Percentiles rank a stretch among this genome's conserved stretches.
Conservation (phyloP, 306 rosid species). For the Vigna angularis region DNA sequence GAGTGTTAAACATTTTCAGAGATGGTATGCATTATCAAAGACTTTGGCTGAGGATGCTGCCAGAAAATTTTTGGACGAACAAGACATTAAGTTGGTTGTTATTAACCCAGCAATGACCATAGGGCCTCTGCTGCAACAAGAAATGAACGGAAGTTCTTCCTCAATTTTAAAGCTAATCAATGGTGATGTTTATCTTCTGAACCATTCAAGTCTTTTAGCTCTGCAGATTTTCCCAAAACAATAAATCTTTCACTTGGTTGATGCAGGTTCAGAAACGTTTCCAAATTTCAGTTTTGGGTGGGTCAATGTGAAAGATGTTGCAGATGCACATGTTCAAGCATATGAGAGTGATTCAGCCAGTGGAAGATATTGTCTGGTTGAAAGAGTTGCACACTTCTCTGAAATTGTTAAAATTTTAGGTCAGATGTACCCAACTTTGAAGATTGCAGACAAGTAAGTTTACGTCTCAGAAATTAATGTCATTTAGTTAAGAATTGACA, state of each 20-base stretch:
- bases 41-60: constrained; percentile 37
- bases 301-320: constrained; percentile 83
- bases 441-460: constrained; percentile 70
- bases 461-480: not conserved
- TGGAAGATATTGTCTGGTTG: constrained; percentile 78
- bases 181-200: constrained; percentile 50
- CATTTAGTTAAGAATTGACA: too few relatives aligned
- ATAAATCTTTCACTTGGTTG: not conserved
- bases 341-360: constrained; percentile 73
- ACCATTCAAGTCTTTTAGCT: not conserved
- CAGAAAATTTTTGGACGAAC: not conserved
- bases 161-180: constrained; percentile 57
- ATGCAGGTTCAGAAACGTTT: constrained; percentile 64
- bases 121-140: constrained; percentile 42
- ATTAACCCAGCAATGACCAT: constrained; percentile 15
- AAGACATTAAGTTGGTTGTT: constrained; percentile 34
- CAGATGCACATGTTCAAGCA: constrained; percentile 72
- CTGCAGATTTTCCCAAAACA: too few relatives aligned
- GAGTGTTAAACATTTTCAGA: not conserved
- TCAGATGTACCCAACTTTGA: constrained; percentile 56
- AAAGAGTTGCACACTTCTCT: constrained; percentile 59
- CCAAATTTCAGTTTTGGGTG: constrained; percentile 60
- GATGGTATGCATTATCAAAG: constrained; percentile 39
- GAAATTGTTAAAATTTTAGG: constrained; percentile 56
- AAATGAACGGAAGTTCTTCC: constrained; percentile 64